phyloP scores from a whole-genome alignment of 371 early-diverging fungal species.

The Apophysomyces ossiformis region DNA sequence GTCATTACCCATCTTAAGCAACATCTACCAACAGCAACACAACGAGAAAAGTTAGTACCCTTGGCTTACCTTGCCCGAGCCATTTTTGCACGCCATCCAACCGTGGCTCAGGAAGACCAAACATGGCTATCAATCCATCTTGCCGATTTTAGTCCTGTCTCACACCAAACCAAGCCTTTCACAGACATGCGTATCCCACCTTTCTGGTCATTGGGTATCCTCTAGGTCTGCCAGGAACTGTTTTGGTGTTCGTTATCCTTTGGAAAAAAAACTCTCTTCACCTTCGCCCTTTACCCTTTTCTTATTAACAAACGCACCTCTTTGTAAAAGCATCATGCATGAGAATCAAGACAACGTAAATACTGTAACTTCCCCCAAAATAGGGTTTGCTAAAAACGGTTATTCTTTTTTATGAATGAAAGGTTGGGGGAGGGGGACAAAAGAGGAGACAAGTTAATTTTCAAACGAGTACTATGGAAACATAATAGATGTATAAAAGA shows the following conservation, averaged over 20 bases:
- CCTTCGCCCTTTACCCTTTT: not conserved
- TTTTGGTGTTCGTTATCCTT: too few species aligned
- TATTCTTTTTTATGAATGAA: too few species aligned
- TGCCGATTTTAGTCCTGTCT: constrained; percentile 21
- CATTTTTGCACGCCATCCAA: constrained; percentile 29
- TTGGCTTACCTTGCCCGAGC: constrained; percentile 40
- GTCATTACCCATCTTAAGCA: constrained; percentile 32
- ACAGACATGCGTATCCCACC: not conserved
- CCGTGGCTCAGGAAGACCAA: constrained; percentile 23
- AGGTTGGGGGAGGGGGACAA: too few species aligned
- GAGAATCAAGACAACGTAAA: not conserved
- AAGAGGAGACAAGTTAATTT: too few species aligned
- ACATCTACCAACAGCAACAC: constrained; percentile 16
- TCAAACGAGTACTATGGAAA: constrained; percentile 3
- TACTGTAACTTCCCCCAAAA: not conserved
- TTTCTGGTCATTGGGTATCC: constrained; percentile 1
- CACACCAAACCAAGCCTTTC: not conserved
- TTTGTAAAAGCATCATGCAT: not conserved
- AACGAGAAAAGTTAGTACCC: constrained; percentile 26
- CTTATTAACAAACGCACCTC: not conserved
- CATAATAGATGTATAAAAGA: not conserved
- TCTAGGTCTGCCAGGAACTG: not conserved
- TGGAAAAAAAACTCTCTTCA: not conserved
- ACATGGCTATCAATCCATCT: constrained; percentile 29
- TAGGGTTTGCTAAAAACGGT: too few species aligned